These are phyloP conservation scores for Kodamaea sp. DNA, from an alignment of 1,139 yeast species.

Conservation along the genomic window DNA sequence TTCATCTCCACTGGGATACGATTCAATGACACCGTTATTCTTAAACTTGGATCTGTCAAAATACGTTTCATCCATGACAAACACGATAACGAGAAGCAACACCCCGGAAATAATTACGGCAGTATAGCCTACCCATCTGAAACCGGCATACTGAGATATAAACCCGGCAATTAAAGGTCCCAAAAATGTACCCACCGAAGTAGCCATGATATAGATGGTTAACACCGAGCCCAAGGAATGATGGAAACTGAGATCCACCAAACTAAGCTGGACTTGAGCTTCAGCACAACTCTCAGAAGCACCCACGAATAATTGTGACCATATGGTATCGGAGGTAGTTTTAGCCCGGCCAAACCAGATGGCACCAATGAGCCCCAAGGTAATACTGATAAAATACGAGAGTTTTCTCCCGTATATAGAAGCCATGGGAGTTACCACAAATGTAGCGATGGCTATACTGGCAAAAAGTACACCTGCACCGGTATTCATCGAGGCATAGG, in stretches of 20 bases:
- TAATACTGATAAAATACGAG: slow-evolving; percentile 30
- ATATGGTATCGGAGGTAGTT: slow-evolving; percentile 31
- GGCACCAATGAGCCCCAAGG: slow-evolving; percentile 31
- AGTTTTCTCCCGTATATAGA: slow-evolving; percentile 35
- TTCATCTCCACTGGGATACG: slow-evolving; percentile 2
- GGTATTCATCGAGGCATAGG: slow-evolving; percentile 37
- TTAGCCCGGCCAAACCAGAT: slow-evolving; percentile 35
- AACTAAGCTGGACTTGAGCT: slow-evolving; percentile 39
- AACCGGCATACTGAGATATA: slow-evolving; percentile 22
- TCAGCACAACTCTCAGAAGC: slow-evolving; percentile 35
- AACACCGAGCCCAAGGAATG: slow-evolving; percentile 43
- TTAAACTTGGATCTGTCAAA: slow-evolving; percentile 22
- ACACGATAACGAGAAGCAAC: slow-evolving; percentile 20
- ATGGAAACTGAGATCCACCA: slow-evolving; percentile 35
- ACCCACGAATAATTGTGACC: slow-evolving; percentile 40
- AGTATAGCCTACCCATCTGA: slow-evolving; percentile 43
- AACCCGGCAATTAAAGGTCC: slow-evolving; percentile 40
- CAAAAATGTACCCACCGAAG: slow-evolving; percentile 38
- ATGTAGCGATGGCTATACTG: slow-evolving; percentile 32
- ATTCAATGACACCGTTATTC: slow-evolving; percentile 3
- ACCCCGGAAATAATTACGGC: slow-evolving; percentile 24
- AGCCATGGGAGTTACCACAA: slow-evolving; percentile 36
- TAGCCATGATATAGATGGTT: slow-evolving; percentile 39
- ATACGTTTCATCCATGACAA: slow-evolving; percentile 27
- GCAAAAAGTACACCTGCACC: slow-evolving; percentile 41